Conservation (phyloP, 1,284 basidiomycete genomes). For the Ganoderma lucidum region DNA sequence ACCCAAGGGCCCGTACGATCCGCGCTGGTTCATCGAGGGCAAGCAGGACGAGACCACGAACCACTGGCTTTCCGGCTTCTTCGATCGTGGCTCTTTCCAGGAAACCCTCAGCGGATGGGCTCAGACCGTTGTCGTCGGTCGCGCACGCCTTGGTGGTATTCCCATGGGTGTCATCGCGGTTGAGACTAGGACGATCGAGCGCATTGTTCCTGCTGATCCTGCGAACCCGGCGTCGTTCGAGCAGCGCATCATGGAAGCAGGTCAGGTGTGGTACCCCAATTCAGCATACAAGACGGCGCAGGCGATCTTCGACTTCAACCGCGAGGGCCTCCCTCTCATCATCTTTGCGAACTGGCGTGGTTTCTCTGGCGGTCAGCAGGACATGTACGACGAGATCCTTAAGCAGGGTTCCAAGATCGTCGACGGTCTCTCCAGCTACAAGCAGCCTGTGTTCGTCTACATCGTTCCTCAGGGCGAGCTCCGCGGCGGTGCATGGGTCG, state of each 20-base stretch:
- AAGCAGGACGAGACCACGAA: slow-evolving; percentile 85
- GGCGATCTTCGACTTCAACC: slow-evolving; percentile 98
- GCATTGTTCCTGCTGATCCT: slow-evolving; percentile 97
- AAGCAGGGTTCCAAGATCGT: slow-evolving; percentile 98
- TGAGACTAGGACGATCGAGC: slow-evolving; percentile 97
- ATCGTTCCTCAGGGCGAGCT: slow-evolving; percentile 99
- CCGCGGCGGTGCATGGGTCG: slow-evolving; percentile 99
- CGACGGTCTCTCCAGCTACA: slow-evolving; percentile 96
- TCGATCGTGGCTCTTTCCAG: slow-evolving; percentile 97
- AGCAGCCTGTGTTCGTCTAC: slow-evolving; percentile 99
- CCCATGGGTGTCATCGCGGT: slow-evolving; percentile 99
- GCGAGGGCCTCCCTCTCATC: slow-evolving; percentile 95
- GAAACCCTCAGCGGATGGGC: slow-evolving; percentile 97
- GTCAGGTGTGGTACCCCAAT: slow-evolving; percentile 99
- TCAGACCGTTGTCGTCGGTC: slow-evolving; percentile 97
- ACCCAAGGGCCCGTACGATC: slow-evolving; percentile 96
- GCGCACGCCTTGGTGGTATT: slow-evolving; percentile 96
- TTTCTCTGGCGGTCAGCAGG: slow-evolving; percentile 99
- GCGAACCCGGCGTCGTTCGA: slow-evolving; percentile 98
- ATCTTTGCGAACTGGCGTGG: slow-evolving; percentile 99
- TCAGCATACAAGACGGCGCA: slow-evolving; percentile 99
- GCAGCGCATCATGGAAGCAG: slow-evolving; percentile 98
- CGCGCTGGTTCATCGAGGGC: slow-evolving; percentile 97
- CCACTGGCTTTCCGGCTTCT: slow-evolving; percentile 90
- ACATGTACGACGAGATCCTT: slow-evolving; percentile 96